Evolutionary conservation across 2,329 filamentous ascomycete genomes (phyloP), one percentile per base, ranked within the genome.

Genomic region (Colletotrichum sp.): DNA sequence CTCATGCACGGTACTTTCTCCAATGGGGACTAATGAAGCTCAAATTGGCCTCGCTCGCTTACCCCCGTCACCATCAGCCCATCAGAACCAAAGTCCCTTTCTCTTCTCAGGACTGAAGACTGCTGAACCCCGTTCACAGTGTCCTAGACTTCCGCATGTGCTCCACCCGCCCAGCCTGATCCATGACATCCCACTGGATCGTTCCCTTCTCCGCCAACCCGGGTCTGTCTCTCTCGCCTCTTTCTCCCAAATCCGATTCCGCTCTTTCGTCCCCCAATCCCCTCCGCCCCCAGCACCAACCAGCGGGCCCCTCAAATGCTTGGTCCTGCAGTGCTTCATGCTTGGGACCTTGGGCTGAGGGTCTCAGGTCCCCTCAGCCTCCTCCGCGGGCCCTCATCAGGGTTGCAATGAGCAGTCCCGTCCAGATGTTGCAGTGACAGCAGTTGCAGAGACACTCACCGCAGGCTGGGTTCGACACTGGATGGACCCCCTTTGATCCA

Each of bases 1-100:
- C 63, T 76, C 59, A 76, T 76, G 74, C 74, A 76, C 65, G 71
- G 74, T 76, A 76, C 74, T 68, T 75, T 68, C 72, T 60, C 49
- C 24, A 30, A 49, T 63, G 44, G 44, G 44, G n/a, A 21, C 44
- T 52, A 52, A 21, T 57, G 32, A 63, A 63, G 28, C 73, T 72
- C 59, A 73, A 73, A 73, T 73, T 68, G 74, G 74, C 70, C 65
- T 68, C 65, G 15, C 73, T 76, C 74, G 74, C 74, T 69, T 74
- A 76, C 49, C 64, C 74, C 30, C 44, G 71, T 69, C 74, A 24
- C 21, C 18, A 76, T 76, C 65, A 76, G 71, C 70, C 74, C 70
- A 74, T 76, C 64, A 76, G 44, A 74, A 74, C 70, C 71, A 74
- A 69, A 76, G 69, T 72, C 57, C 73, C 63, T 26, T 62, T 49